Percentiles rank a stretch among this genome's conserved stretches.
Conservation (phyloP, 164 flowering plant genomes). For the Vitis rupestris region DNA sequence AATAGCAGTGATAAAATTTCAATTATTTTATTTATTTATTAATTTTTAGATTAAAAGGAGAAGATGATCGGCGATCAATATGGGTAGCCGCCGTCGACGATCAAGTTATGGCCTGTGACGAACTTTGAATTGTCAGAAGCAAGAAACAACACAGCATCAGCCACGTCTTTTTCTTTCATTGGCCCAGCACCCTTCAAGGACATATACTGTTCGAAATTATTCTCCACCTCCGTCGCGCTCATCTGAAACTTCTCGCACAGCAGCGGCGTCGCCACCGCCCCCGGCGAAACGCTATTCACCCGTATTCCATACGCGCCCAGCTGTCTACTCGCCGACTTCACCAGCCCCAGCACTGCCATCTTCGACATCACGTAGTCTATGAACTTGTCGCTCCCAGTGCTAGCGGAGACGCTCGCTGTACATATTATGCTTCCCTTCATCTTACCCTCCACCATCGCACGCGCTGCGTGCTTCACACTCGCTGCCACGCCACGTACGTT, state of each 20-base stretch:
- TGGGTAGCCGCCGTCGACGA: conserved; percentile 5
- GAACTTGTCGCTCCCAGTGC: not conserved
- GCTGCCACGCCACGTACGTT: conserved; percentile 18
- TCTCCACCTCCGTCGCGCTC: not conserved
- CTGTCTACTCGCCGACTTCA: conserved; percentile 5
- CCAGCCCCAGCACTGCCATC: conserved; percentile 16
- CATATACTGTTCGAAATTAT: too few relatives aligned
- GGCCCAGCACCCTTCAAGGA: not conserved
- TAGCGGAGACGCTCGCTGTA: conserved; percentile 13
- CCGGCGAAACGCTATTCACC: conserved; percentile 15
- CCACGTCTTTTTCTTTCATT: not conserved
- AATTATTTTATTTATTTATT: too few relatives aligned
- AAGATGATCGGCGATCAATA: too few relatives aligned
- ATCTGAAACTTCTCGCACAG: not conserved
- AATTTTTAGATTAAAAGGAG: too few relatives aligned
- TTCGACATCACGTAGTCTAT: conserved; percentile 13
- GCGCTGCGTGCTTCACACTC: conserved; percentile 18
- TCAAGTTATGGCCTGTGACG: conserved; percentile 12
- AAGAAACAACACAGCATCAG: conserved; percentile 12
- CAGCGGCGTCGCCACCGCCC: conserved; percentile 9
- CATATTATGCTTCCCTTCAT: conserved; percentile 17
- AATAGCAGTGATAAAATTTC: too few relatives aligned
- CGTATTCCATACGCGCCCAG: conserved; percentile 6
- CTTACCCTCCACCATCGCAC: conserved; percentile 17
- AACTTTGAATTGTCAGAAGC: conserved; percentile 6